Evolutionary conservation across 2,329 filamentous ascomycete species (phyloP).

Genomic region (Metarhizium anisopliae): DNA sequence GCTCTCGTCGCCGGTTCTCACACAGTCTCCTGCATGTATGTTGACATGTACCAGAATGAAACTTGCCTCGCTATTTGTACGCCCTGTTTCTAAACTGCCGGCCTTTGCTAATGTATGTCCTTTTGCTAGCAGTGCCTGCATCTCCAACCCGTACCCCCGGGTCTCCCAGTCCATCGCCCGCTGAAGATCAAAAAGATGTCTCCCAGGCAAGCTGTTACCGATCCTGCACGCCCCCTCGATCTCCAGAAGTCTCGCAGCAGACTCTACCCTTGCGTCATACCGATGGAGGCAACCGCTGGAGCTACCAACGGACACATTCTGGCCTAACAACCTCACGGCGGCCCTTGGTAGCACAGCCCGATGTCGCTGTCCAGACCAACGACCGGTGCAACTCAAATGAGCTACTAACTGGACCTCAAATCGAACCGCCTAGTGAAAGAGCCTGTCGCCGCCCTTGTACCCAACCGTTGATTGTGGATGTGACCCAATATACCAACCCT

Average conservation of each 20-base stretch:
- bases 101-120: slow-evolving; percentile 18
- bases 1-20: slow-evolving; percentile 52
- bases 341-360: slow-evolving; percentile 39
- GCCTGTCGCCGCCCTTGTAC: slow-evolving; percentile 32
- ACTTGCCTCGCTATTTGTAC: neutral
- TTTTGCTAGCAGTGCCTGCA: slow-evolving; percentile 22
- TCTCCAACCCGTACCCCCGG: slow-evolving; percentile 31
- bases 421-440: slow-evolving; percentile 30
- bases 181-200: slow-evolving; percentile 32
- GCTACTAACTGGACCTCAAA: slow-evolving; percentile 19
- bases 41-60: slow-evolving; percentile 16
- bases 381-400: slow-evolving; percentile 18
- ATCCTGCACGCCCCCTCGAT: slow-evolving; percentile 46
- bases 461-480: slow-evolving; percentile 52
- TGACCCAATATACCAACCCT: slow-evolving; percentile 57
- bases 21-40: slow-evolving; percentile 51
- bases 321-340: slow-evolving; percentile 33
- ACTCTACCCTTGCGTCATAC: slow-evolving; percentile 32
- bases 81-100: neutral
- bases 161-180: slow-evolving; percentile 45
- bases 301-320: slow-evolving; percentile 27
- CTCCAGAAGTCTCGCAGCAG: slow-evolving; percentile 31
- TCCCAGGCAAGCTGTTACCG: slow-evolving; percentile 40
- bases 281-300: slow-evolving; percentile 32
- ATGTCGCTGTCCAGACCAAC: slow-evolving; percentile 19